Conservation (phyloP, 768 basidiomycete species). For the Clitopilus hobsonii region DNA sequence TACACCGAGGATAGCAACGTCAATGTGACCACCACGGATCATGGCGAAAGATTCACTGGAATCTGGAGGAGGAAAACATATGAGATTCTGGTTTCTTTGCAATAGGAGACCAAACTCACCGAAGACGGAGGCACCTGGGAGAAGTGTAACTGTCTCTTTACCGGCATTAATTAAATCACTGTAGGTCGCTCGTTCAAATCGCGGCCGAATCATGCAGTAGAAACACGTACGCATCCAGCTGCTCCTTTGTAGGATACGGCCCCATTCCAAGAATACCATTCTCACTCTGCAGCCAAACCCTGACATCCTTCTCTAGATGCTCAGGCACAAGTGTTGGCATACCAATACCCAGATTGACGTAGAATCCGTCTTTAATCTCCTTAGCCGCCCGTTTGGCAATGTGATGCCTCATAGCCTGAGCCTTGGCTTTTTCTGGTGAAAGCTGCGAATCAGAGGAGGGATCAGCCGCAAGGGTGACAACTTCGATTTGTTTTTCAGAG, state of each 20-base stretch:
- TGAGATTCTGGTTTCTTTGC: no score
- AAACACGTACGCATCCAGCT: slow-evolving; percentile 70
- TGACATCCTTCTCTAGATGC: slow-evolving; percentile 64
- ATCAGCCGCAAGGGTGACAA: slow-evolving; percentile 60
- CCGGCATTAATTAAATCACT: slow-evolving; percentile 94
- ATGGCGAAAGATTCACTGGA: slow-evolving; percentile 94
- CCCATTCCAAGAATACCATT: slow-evolving; percentile 89
- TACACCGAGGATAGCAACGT: slow-evolving; percentile 91
- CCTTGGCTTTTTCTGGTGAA: slow-evolving; percentile 48
- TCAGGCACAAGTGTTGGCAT: slow-evolving; percentile 90
- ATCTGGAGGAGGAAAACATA: slow-evolving; percentile 47
- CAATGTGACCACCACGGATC: slow-evolving; percentile 96
- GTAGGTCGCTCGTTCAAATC: no score
- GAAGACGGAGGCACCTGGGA: slow-evolving; percentile 89
- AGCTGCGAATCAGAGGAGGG: slow-evolving; percentile 23
- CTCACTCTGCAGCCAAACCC: slow-evolving; percentile 90
- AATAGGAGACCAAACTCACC: slow-evolving; percentile 42
- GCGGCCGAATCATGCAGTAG: background rate
- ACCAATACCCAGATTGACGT: slow-evolving; percentile 87
- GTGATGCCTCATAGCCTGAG: slow-evolving; percentile 54
- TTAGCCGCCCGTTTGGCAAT: slow-evolving; percentile 86
- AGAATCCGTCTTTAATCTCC: slow-evolving; percentile 84
- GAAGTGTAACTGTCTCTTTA: slow-evolving; percentile 89
- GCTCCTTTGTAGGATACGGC: slow-evolving; percentile 78
- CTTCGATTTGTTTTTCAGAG: slow-evolving; percentile 73